Evolutionary conservation across 768 basidiomycete genomes (phyloP), one percentile per base, ranked within the genome.

Genomic region (Rhodotorula graminis): DNA sequence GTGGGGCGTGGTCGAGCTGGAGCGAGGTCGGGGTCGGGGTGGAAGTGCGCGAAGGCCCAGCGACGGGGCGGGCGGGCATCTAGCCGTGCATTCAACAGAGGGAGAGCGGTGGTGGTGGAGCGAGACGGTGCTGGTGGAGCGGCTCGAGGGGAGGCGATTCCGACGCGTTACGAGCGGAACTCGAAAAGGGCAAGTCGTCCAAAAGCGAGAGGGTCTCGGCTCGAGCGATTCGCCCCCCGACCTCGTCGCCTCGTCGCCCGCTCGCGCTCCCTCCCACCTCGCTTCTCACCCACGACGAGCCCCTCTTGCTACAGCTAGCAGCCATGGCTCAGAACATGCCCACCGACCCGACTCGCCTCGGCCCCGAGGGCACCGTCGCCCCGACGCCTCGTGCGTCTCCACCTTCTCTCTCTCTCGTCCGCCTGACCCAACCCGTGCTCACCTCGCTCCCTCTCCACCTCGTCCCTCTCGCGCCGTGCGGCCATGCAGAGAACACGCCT

Each of bases 301-400:
- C 19, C n/a, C 44, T n/a, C n/a, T n/a, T 14, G 14, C 44, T 46
- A 12, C 12, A 12, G 44, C 44, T 12, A 46, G 44, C 44, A 46
- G 14, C 44, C 33, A 72, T 72, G 71, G 71, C 71, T 18, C 71
- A 72, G 63, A 68, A 72, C 59, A 72, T 72, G 56, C 63, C 60
- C 25, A 47, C 71, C 67, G 58, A 64, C 60, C 60, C 60, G 25
- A 52, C 66, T 15, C 71, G 71, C 33, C 71, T 72, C 55, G 71
- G 71, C 12, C 71, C 71, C 52, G 71, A 64, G 27, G 71, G 71
- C 21, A 58, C 68, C 62, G 50, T 72, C 53, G 71, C 71, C 9
- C 66, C 66, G 19, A 67, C 66, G 10, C 66, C 66, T 27, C 71
- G 71, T 72, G 49, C 25, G 71, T 29, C 42, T n/a, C 42, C 5